Evolutionary conservation across 2,329 filamentous ascomycete species (phyloP), one percentile per base, ranked within the genome.

Genomic region (Whalleya microplaca): DNA sequence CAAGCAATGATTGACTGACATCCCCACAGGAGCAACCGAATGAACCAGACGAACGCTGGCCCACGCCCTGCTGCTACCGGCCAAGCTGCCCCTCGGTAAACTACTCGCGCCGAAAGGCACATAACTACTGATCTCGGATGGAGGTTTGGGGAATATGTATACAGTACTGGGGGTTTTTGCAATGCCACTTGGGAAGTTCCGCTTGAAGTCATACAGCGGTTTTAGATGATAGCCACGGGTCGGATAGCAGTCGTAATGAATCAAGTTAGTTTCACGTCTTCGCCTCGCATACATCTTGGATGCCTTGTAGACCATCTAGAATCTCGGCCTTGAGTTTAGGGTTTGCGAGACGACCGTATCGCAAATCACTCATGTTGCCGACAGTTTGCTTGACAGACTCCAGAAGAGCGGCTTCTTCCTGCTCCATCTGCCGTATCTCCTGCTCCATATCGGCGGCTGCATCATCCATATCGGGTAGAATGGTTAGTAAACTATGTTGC

Each of bases 361-460:
- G 86, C 53, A 96, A 79, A 73, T 96, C 91, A 72, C 91, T 96
- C 70, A 96, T 76, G 46, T 84, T 85, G 29, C 88, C 88, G 16
- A 95, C 82, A 0, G 82, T 87, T 53, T 85, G 80, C 62, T 81
- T 81, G 49, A 95, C 81, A 10, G 84, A 82, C 3, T 81, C 77
- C 5, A 89, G 72, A 2, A 92, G 75, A 1, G 72, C 71, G 0
- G 80, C 78, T 51, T 89, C 85, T 63, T 94, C 88, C 32, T 82
- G 76, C 64, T 91, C 84, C 3, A 93, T 77, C 41, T 76, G 78
- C 55, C 80, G 76, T 53, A 94, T 84, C 68, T 95, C 88, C 19
- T 79, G 79, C 67, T 92, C 84, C 23, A 96, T 75, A 56, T 85
- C 84, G 16, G 76, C 73, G 41, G 82, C 82, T 2, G 92, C 90